Evolutionary conservation across 352 stramenopile genomes (phyloP).

Genomic region (Phytophthora agathidicida): DNA sequence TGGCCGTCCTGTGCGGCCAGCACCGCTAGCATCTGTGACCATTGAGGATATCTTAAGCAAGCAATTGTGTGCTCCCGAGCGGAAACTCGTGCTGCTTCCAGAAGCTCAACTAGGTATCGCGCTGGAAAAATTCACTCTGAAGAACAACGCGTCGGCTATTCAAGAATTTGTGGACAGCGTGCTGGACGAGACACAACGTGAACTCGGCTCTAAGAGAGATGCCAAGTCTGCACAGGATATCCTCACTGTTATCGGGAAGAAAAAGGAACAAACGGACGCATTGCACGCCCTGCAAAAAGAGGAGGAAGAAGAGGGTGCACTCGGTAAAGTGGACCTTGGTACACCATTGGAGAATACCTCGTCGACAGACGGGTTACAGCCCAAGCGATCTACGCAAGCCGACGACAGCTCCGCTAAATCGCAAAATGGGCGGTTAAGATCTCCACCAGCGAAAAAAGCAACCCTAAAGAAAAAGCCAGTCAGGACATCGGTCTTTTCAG

Average conservation of each 20-base stretch:
- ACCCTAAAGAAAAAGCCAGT: slow-evolving; percentile 12
- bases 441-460: slow-evolving; percentile 9
- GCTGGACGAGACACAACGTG: slow-evolving; percentile 74
- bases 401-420: slow-evolving; percentile 9
- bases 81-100: slow-evolving; percentile 79
- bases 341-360: neutral
- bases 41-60: slow-evolving; percentile 82
- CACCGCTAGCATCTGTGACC: slow-evolving; percentile 66
- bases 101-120: slow-evolving; percentile 70
- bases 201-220: slow-evolving; percentile 53
- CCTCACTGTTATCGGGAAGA: slow-evolving; percentile 65
- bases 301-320: slow-evolving; percentile 36
- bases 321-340: slow-evolving; percentile 1
- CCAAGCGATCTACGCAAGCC: neutral
- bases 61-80: slow-evolving; percentile 65
- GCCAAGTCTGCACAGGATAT: slow-evolving; percentile 71
- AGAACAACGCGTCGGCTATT: slow-evolving; percentile 81
- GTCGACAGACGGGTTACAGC: slow-evolving; percentile 16
- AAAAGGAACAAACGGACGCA: slow-evolving; percentile 63
- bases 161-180: slow-evolving; percentile 78
- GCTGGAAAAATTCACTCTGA: slow-evolving; percentile 82
- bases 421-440: slow-evolving; percentile 25
- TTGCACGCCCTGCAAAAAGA: slow-evolving; percentile 59
- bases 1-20: slow-evolving; percentile 58
- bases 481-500: slow-evolving; percentile 36